Base-by-base conservation (phyloP, 345 rosid genomes). In the Angophora floribunda region DNA sequence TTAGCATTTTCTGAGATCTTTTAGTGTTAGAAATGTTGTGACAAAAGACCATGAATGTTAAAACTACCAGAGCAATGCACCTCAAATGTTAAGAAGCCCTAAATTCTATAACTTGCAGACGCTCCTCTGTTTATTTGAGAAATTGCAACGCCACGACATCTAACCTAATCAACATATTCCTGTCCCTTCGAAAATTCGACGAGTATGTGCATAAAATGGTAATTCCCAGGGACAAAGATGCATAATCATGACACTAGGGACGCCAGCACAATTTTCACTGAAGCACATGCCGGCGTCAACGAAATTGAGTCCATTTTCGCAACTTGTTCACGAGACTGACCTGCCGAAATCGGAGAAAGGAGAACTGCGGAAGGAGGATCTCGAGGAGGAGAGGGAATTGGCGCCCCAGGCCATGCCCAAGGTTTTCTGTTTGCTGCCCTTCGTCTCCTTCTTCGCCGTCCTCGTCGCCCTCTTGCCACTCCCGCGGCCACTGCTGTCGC, bases 401-500 rank as follows among this genome's bases (percentile, higher is more conserved):
- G 96, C 92, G 30, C 99, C 97, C 99, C 99, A 97, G 75, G 96
- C 97, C 93, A 90, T 90, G 87, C 99, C 99, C 91, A 96, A 96
- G 94, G 99, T 96, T 94, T 96, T 96, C 94, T 95, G 99, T 90
- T 94, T 94, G 86, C 90, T 88, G 65, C 85, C 91, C 52, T 89
- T 94, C 86, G 88, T 88, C 70, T 86, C 91, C 53, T 89, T 94
- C 90, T 91, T 94, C 84, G 90, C 94, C 86, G 88, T 91, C 67
- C 86, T 86, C 80, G 88, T 92, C 67, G 85, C 85, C 65, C 78
- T 87, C 84, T 26, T 59, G 49, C 51, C 85, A 57, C 59, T 89
- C 80, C 53, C 84, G 0, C 85, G 88, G 52, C 87, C 63, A 50
- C 87, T 88, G 85, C 89, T 90, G 24, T 90, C 91, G 85, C 89